Conservation (phyloP, 345 rosid species). For the Eucalyptus regnans region DNA sequence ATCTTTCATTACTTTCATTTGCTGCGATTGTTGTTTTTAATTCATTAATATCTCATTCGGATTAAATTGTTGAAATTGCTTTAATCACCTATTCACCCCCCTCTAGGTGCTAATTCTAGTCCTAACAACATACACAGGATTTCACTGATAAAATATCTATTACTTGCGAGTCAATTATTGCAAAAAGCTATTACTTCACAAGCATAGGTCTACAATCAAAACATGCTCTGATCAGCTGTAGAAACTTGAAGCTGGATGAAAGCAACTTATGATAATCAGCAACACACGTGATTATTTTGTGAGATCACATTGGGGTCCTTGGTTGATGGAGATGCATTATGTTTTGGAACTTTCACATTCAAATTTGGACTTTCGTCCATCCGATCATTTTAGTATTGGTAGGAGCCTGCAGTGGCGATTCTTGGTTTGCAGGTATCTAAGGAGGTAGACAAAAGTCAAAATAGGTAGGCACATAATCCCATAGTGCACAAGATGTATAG, state of each 20-base stretch:
- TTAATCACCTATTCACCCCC: too few species aligned
- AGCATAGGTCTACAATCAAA: too few species aligned
- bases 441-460: background rate
- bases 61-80: too few species aligned
- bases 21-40: too few species aligned
- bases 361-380: constrained; percentile 3
- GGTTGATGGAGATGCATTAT: background rate
- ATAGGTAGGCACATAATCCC: background rate
- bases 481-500: too few species aligned
- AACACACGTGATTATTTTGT: background rate
- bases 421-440: constrained; percentile 18
- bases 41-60: too few species aligned
- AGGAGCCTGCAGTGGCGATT: background rate
- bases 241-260: background rate
- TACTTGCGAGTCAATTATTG: background rate
- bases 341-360: background rate
- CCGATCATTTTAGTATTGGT: constrained; percentile 26
- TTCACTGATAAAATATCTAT: background rate
- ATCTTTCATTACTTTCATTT: too few species aligned
- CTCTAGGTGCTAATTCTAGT: too few species aligned
- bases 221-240: background rate
- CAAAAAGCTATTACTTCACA: too few species aligned
- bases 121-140: too few species aligned
- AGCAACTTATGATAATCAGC: too few species aligned
- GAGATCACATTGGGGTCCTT: background rate